phyloP scores from a whole-genome alignment of 352 stramenopile species.

The Pythium coloratum region DNA sequence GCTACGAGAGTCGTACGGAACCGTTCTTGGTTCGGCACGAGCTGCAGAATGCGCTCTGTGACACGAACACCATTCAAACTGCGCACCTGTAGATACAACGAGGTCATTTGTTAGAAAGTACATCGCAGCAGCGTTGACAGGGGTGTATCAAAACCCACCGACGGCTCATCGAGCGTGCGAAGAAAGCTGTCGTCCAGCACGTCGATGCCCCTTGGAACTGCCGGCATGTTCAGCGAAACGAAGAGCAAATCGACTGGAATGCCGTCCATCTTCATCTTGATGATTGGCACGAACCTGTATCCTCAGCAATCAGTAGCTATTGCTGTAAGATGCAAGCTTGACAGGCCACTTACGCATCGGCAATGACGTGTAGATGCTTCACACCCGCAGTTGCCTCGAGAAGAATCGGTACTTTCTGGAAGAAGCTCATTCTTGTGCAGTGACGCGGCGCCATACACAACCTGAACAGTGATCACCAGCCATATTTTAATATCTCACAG shows the following conservation, averaged over 20 bases:
- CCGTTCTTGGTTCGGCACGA: slow-evolving; percentile 79
- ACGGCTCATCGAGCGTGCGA: slow-evolving; percentile 90
- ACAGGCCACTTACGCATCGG: slow-evolving; percentile 79
- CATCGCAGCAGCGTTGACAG: neutral
- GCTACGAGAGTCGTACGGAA: slow-evolving; percentile 92
- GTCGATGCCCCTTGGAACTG: slow-evolving; percentile 64
- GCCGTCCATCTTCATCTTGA: slow-evolving; percentile 93
- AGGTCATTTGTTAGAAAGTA: neutral
- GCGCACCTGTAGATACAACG: slow-evolving; percentile 46
- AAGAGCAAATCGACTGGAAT: slow-evolving; percentile 95
- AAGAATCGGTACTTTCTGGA: slow-evolving; percentile 78
- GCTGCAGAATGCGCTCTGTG: slow-evolving; percentile 92
- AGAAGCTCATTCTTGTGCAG: slow-evolving; percentile 86
- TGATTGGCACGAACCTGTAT: slow-evolving; percentile 86
- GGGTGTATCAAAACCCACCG: slow-evolving; percentile 22
- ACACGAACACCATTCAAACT: slow-evolving; percentile 96
- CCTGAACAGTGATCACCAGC: slow-evolving; percentile 36
- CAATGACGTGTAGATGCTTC: slow-evolving; percentile 78
- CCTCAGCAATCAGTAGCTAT: neutral
- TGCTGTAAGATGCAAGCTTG: too few relatives aligned
- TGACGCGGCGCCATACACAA: slow-evolving; percentile 83
- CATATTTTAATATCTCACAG: neutral
- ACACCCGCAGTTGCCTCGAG: slow-evolving; percentile 73
- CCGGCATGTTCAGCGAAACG: slow-evolving; percentile 67
- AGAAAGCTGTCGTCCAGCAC: slow-evolving; percentile 83